Conservation (phyloP, 352 stramenopile species). For the Pythium chondricola region DNA sequence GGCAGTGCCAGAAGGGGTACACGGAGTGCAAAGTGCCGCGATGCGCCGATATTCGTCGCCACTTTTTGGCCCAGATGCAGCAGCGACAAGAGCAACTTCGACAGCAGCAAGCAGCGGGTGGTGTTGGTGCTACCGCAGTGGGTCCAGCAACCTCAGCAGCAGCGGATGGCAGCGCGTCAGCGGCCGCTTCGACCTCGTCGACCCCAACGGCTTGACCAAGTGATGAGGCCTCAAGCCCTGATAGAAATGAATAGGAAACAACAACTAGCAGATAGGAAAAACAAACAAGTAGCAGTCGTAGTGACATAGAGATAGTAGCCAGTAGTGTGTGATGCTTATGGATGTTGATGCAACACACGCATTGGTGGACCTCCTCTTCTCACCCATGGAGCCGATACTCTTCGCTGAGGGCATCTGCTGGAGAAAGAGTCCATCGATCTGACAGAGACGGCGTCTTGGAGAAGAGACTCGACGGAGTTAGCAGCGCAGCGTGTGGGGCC, state of each 20-base stretch:
- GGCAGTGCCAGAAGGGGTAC: slow-evolving; percentile 78
- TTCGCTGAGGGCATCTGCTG: slow-evolving; percentile 9
- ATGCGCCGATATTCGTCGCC: slow-evolving; percentile 78
- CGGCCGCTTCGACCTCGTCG: slow-evolving; percentile 1
- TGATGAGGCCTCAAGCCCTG: too few species aligned
- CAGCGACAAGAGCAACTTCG: slow-evolving; percentile 62
- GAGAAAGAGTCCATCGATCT: background rate
- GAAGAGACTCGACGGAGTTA: background rate
- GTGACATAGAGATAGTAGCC: too few species aligned
- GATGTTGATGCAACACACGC: too few species aligned
- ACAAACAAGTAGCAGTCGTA: too few species aligned
- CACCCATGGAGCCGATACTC: too few species aligned
- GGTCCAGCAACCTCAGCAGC: background rate
- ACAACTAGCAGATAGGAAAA: background rate
- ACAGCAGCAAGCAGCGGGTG: slow-evolving; percentile 18
- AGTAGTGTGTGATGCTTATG: too few species aligned
- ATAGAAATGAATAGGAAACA: slow-evolving; percentile 7
- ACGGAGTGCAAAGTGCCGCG: slow-evolving; percentile 74
- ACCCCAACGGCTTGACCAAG: slow-evolving; percentile 10
- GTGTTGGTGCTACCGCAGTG: background rate
- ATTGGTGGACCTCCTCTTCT: too few species aligned
- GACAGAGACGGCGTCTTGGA: background rate
- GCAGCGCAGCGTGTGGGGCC: background rate
- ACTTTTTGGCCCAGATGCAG: slow-evolving; percentile 77
- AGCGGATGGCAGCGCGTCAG: background rate